These are phyloP conservation scores for Coemansia sp. DNA, from an alignment of 192 early-diverging fungal species.

Conservation along the genomic window DNA sequence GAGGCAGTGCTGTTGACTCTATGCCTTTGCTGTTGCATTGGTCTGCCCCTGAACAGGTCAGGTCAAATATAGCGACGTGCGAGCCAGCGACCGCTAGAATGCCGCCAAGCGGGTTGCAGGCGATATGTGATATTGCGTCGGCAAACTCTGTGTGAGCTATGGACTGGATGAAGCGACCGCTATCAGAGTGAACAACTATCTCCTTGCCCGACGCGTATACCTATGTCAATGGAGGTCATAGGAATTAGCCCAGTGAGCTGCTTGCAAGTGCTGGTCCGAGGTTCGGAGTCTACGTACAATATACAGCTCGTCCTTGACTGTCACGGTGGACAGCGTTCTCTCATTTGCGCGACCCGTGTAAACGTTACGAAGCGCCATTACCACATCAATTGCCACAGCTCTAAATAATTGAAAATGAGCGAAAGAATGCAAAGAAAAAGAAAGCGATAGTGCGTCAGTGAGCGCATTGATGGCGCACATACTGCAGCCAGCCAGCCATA, in stretches of 20 bases:
- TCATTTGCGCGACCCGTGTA: conserved; percentile 50
- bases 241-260: neutral
- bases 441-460: neutral
- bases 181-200: conserved; percentile 27
- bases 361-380: conserved; percentile 37
- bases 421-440: neutral
- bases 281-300: conserved; percentile 37
- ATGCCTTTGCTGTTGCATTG: neutral
- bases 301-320: conserved; percentile 10
- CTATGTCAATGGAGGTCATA: conserved; percentile 11
- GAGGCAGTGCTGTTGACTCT: neutral
- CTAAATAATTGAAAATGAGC: conserved; percentile 1
- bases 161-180: conserved; percentile 27
- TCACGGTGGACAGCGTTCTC: conserved; percentile 19
- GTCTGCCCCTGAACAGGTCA: neutral
- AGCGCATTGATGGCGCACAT: neutral
- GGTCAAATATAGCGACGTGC: conserved; percentile 11
- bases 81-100: conserved; percentile 24
- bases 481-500: neutral
- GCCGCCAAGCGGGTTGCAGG: conserved; percentile 10
- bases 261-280: neutral
- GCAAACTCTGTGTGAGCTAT: conserved; percentile 17
- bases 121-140: conserved; percentile 14
- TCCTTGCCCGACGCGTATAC: conserved; percentile 45
- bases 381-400: neutral